Evolutionary conservation across 2,329 filamentous ascomycete genomes (phyloP), one percentile per base, ranked within the genome.

Genomic region (Cladosporium sp.): DNA sequence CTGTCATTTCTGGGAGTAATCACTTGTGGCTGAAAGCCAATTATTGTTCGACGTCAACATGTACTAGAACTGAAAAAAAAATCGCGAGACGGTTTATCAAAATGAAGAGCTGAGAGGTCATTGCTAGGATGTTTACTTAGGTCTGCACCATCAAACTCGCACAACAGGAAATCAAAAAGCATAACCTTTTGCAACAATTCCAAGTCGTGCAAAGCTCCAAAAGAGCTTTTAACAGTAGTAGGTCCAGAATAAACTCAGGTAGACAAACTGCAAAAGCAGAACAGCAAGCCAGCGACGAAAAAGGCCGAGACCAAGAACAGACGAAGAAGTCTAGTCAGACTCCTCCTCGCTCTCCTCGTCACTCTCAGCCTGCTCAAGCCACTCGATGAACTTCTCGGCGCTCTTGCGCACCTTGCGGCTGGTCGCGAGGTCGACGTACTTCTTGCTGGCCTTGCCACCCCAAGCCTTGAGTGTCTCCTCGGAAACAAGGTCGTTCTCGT

Each of bases 341-440:
- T 65, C 63, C 30, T 63, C 60, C 13, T 65, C 62, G 48, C 58
- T 80, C 70, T 91, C 89, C 69, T 90, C 88, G 3, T 51, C 48
- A 69, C 85, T 87, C 78, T 93, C 91, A 63, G 93, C 93, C 79
- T 91, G 92, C 72, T 92, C 88, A 66, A 98, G 92, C 94, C 93
- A 98, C 73, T 89, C 91, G 75, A 97, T 85, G 86, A 99, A 99
- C 70, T 91, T 89, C 83, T 96, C 91, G 63, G 95, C 93, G 70
- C 92, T 91, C 85, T 96, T 94, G 82, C 93, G 92, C 69, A 98
- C 93, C 86, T 96, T 96, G 85, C 93, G 94, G 82, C 92, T 96
- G 67, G 89, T 93, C 67, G 89, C 78, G 67, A 96, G 80, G 77
- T 98, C 94, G 72, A 96, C 91, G 78, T 98, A 98, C 84, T 97